Evolutionary conservation across 2,329 filamentous ascomycete species (phyloP), one percentile per base, ranked within the genome.

Genomic region (Aspergillus tubingensis): DNA sequence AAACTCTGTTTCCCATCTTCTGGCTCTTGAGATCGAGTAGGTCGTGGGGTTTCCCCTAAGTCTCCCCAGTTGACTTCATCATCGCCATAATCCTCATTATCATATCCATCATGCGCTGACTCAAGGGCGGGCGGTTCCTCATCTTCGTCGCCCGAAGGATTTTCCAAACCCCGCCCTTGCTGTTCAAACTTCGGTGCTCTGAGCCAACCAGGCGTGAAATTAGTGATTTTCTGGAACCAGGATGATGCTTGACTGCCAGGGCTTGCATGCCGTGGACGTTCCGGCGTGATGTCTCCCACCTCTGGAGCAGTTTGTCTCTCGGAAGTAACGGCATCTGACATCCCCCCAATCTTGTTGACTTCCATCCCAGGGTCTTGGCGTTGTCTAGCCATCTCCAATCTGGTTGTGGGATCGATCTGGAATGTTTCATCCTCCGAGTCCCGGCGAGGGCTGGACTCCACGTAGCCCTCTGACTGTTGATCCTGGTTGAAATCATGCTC

Each of bases 211-310:
- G 73, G 73, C 2, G 73, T 76, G 32, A 75, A 63, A 62, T 66
- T 74, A 23, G 71, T 71, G 21, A 76, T 70, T 61, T 62, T 72
- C 56, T 71, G 68, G 54, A 77, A 76, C 77, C 74, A 79, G 60
- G 75, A 74, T 62, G 74, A 72, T 54, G 68, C 67, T 56, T 65
- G 70, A n/a, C 52, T 64, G 38, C 66, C 62, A 36, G 43, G 60
- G 43, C 57, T 62, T 19, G 60, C 53, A 19, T 59, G 63, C 23
- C 51, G 67, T 47, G 61, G 43, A 52, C 53, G 63, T 25, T 63
- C 59, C 19, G 72, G 72, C 36, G 72, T 75, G 23, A 65, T 58
- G 23, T 63, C 55, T 19, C 62, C 54, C 47, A 64, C 50, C 51
- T 59, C 62, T 41, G 66, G 60, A 21, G 41, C 55, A 50, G 62